Base-by-base conservation (phyloP, 2,329 filamentous ascomycete species). In the Sclerotinia spermophila region DNA sequence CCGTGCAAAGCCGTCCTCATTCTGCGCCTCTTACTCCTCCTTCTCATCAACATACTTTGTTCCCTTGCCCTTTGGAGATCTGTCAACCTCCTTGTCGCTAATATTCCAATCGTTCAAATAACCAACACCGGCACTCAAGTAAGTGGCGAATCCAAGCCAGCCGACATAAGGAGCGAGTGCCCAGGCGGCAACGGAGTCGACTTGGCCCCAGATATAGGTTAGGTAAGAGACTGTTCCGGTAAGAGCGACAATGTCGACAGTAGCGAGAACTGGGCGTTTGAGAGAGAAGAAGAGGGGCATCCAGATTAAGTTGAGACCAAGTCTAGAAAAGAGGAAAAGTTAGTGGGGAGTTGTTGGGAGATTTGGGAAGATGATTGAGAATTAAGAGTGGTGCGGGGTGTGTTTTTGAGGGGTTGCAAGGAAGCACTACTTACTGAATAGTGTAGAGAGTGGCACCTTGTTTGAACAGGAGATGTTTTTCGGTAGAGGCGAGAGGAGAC, bases 281-380 rank as follows among this genome's bases (percentile, higher is more conserved):
- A 90, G 79, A n/a, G 87, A 86, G 79, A 97, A 97, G 86, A 97
- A 97, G 17, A 97, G 86, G 19, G 95, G 95, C 87, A 94, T 97
- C 93, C 93, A 98, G 68, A 90, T 81, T 42, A 97, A 84, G 80
- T 97, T 97, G 67, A 97, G 84, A 17, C 86, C 92, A 10, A 97
- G 89, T 82, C 62, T 66, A 33, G 1, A 11, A 8, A 5, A 1
- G 21, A 24, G 17, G 30, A 7, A 0, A 17, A 17, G 10, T 65
- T 65, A 65, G 61, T 40, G 48, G 24, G 8, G 42, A 24, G 5
- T 1, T 2, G 13, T n/a, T 19, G 21, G 27, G 17, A n/a, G 30
- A 11, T 17, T 19, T 2, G 17, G 2, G n/a, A 1, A 2, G 58
- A 7, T 38, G 2, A 2, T 27, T 51, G 48, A 5, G 45, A 5